Conservation (phyloP, 2,329 filamentous ascomycete species). For the Claviceps lovelessii region DNA sequence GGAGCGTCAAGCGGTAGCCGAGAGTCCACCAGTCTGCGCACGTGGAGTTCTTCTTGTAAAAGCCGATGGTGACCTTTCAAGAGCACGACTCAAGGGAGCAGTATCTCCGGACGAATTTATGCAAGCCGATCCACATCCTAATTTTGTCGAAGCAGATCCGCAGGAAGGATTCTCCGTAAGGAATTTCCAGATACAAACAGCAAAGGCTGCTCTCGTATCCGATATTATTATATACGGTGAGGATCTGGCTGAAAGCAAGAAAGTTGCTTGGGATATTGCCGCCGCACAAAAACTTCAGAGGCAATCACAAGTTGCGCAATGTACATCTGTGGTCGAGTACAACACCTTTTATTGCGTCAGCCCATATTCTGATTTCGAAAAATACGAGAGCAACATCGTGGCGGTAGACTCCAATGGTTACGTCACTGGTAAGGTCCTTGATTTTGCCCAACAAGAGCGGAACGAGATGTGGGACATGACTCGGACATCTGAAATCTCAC, state of each 20-base stretch:
- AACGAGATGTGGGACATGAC: constrained; percentile 92
- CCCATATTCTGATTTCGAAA: constrained; percentile 58
- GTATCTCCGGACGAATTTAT: constrained; percentile 71
- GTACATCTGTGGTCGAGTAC: constrained; percentile 47
- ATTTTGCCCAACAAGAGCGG: constrained; percentile 82
- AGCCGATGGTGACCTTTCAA: constrained; percentile 63
- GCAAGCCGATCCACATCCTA: constrained; percentile 30
- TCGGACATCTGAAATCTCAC: constrained; percentile 70
- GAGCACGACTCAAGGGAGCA: constrained; percentile 71
- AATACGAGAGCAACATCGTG: constrained; percentile 54
- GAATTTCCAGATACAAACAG: constrained; percentile 92
- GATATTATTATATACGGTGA: constrained; percentile 90
- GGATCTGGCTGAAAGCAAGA: constrained; percentile 43
- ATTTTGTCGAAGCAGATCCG: constrained; percentile 76
- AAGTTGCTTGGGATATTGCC: constrained; percentile 55
- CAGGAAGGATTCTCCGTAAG: constrained; percentile 84
- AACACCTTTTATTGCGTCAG: constrained; percentile 68
- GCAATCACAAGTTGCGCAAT: constrained; percentile 43
- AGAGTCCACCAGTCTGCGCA: constrained; percentile 57
- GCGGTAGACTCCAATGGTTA: constrained; percentile 58
- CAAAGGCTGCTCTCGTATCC: constrained; percentile 74
- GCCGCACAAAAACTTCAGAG: constrained; percentile 65
- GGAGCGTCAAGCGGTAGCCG: constrained; percentile 54
- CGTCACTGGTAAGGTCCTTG: constrained; percentile 63
- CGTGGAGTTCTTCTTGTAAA: constrained; percentile 78